Evolutionary conservation across 2,329 filamentous ascomycete genomes (phyloP).

Genomic region (Ascocoryne sarcoides): DNA sequence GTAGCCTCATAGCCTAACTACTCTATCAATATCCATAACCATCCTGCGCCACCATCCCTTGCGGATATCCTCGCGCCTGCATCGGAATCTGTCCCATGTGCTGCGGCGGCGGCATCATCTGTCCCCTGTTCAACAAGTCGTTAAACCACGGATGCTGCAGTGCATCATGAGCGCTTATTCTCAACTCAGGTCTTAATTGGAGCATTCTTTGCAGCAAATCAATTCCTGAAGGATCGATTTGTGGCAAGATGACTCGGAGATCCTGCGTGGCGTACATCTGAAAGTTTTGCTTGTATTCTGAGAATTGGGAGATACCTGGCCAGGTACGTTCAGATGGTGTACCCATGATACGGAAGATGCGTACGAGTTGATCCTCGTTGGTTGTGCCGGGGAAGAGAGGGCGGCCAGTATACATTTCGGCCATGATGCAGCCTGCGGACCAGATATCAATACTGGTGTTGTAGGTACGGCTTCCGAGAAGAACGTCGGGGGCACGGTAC

Average conservation of each 20-base stretch:
- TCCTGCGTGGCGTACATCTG: slow-evolving; percentile 93
- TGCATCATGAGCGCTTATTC: slow-evolving; percentile 80
- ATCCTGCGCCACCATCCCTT: slow-evolving; percentile 19
- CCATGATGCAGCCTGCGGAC: slow-evolving; percentile 99
- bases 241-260: slow-evolving; percentile 74
- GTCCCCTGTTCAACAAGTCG: slow-evolving; percentile 40
- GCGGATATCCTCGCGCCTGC: slow-evolving; percentile 22
- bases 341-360: slow-evolving; percentile 98
- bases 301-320: slow-evolving; percentile 89
- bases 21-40: slow-evolving; percentile 19
- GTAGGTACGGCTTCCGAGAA: slow-evolving; percentile 89
- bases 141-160: slow-evolving; percentile 89
- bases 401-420: slow-evolving; percentile 95
- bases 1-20: too few relatives aligned
- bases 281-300: slow-evolving; percentile 96
- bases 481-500: slow-evolving; percentile 94
- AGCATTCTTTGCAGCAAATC: slow-evolving; percentile 86
- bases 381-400: slow-evolving; percentile 95
- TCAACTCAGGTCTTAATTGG: slow-evolving; percentile 82
- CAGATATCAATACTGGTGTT: slow-evolving; percentile 99
- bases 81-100: slow-evolving; percentile 15
- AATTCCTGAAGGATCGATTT: slow-evolving; percentile 80
- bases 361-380: slow-evolving; percentile 93
- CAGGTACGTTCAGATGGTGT: slow-evolving; percentile 92
- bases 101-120: slow-evolving; percentile 22